Conservation (phyloP, 2,329 filamentous ascomycete species). For the Emergomyces orientalis region DNA sequence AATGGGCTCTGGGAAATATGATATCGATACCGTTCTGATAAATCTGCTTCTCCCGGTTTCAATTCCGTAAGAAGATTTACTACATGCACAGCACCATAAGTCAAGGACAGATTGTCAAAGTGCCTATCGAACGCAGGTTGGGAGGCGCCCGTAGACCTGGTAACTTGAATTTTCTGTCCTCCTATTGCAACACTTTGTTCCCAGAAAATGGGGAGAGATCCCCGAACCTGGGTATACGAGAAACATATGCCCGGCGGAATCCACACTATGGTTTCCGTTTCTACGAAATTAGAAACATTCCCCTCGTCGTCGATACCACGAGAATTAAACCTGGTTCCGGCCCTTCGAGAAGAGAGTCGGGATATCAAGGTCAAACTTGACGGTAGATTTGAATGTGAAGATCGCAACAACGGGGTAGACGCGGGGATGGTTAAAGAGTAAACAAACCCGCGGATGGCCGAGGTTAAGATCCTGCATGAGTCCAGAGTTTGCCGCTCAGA, state of each 20-base stretch:
- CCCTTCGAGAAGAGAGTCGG: slow-evolving; percentile 77
- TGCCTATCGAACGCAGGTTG: slow-evolving; percentile 94
- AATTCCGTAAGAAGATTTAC: slow-evolving; percentile 88
- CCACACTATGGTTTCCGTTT: slow-evolving; percentile 90
- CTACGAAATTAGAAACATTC: slow-evolving; percentile 97
- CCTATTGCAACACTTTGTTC: slow-evolving; percentile 84
- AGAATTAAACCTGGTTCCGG: slow-evolving; percentile 94
- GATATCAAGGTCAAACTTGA: slow-evolving; percentile 85
- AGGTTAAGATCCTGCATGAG: slow-evolving; percentile 76
- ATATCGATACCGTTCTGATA: slow-evolving; percentile 68
- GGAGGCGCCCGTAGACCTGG: slow-evolving; percentile 77
- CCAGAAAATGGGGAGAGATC: slow-evolving; percentile 95
- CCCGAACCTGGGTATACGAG: slow-evolving; percentile 86
- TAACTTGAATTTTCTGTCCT: slow-evolving; percentile 87
- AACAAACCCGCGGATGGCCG: slow-evolving; percentile 87
- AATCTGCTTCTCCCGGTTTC: slow-evolving; percentile 75
- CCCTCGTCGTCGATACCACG: slow-evolving; percentile 95
- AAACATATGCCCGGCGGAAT: slow-evolving; percentile 68
- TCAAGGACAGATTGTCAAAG: slow-evolving; percentile 74
- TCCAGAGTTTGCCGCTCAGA: slow-evolving; percentile 74
- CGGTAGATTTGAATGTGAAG: slow-evolving; percentile 59
- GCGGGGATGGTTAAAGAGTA: slow-evolving; percentile 77
- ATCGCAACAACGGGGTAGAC: slow-evolving; percentile 59
- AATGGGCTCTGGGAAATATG: slow-evolving; percentile 67
- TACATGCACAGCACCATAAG: slow-evolving; percentile 84